Evolutionary conservation across 139 green algal genomes (phyloP).

Genomic region (Coelastrella sp.): DNA sequence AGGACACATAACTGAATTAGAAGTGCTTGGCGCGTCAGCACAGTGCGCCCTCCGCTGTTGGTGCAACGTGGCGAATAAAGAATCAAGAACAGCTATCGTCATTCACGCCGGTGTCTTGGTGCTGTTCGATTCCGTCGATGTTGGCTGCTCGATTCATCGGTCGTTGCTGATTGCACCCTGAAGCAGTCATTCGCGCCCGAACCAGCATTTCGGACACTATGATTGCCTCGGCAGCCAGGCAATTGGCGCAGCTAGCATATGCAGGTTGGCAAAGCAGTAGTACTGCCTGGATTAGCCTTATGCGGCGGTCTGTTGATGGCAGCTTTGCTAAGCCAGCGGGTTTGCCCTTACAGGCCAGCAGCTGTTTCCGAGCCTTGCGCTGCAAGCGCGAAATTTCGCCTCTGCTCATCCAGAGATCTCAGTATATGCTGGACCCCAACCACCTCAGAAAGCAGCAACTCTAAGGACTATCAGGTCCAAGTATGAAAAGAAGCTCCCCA

Average conservation of each 20-base stretch:
- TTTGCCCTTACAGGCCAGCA: not conserved
- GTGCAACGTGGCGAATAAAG: no score
- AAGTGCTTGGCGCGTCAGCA: no score
- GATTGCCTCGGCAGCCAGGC: conserved; percentile 18
- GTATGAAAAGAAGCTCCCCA: conserved; percentile 80
- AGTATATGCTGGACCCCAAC: conserved; percentile 76
- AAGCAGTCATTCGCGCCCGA: not conserved
- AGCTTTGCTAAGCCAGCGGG: no score
- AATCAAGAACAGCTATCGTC: no score
- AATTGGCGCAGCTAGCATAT: not conserved
- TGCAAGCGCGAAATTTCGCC: not conserved
- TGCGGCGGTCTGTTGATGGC: no score
- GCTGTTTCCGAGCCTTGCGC: not conserved
- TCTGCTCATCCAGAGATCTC: conserved; percentile 66
- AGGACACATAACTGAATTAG: not conserved
- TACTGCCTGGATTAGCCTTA: no score
- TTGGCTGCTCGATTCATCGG: no score
- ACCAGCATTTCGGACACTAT: not conserved
- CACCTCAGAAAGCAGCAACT: conserved; percentile 79
- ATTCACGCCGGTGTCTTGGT: no score
- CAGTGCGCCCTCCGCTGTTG: no score
- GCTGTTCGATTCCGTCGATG: no score
- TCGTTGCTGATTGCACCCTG: not conserved
- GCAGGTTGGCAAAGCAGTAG: not conserved
- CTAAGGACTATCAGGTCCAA: conserved; percentile 87